phyloP scores from a whole-genome alignment of 805 yeast species.

The Candida andamanensis region DNA sequence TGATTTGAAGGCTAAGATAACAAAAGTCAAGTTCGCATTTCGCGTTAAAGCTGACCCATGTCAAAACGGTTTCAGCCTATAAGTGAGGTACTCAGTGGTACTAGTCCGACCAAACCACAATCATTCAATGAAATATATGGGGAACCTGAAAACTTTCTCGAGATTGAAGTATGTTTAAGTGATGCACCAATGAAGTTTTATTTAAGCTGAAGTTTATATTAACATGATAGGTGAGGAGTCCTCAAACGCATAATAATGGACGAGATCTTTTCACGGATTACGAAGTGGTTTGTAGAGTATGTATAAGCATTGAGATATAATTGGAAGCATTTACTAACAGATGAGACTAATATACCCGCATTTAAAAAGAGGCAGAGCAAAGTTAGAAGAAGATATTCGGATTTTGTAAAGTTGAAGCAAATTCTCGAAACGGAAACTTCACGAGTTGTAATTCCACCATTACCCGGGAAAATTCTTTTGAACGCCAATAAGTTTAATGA shows the following conservation, averaged over 20 bases:
- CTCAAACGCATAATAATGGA: slow-evolving; percentile 67
- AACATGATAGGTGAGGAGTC: slow-evolving; percentile 41
- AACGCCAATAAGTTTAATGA: slow-evolving; percentile 71
- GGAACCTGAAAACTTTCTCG: slow-evolving; percentile 90
- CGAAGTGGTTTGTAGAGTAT: slow-evolving; percentile 68
- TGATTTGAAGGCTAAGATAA: not conserved
- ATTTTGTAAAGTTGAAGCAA: slow-evolving; percentile 76
- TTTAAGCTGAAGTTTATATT: slow-evolving; percentile 7
- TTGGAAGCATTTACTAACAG: slow-evolving; percentile 7
- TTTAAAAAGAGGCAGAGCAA: slow-evolving; percentile 59
- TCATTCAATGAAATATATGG: slow-evolving; percentile 82
- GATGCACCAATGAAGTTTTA: not conserved
- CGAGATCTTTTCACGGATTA: slow-evolving; percentile 82
- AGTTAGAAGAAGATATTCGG: slow-evolving; percentile 85
- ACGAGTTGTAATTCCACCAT: slow-evolving; percentile 74
- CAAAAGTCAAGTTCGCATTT: not conserved
- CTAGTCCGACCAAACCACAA: slow-evolving; percentile 37
- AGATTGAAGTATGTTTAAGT: slow-evolving; percentile 61
- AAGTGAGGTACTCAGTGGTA: slow-evolving; percentile 33
- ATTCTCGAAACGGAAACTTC: slow-evolving; percentile 71
- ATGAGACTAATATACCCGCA: slow-evolving; percentile 76
- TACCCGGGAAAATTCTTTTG: slow-evolving; percentile 82
- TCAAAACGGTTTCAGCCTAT: slow-evolving; percentile 40
- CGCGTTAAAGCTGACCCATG: no score
- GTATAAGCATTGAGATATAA: slow-evolving; percentile 3